These are phyloP conservation scores for Nannizziopsis arthrosporioides DNA, from an alignment of 2,329 filamentous ascomycete species.

Conservation along the genomic window DNA sequence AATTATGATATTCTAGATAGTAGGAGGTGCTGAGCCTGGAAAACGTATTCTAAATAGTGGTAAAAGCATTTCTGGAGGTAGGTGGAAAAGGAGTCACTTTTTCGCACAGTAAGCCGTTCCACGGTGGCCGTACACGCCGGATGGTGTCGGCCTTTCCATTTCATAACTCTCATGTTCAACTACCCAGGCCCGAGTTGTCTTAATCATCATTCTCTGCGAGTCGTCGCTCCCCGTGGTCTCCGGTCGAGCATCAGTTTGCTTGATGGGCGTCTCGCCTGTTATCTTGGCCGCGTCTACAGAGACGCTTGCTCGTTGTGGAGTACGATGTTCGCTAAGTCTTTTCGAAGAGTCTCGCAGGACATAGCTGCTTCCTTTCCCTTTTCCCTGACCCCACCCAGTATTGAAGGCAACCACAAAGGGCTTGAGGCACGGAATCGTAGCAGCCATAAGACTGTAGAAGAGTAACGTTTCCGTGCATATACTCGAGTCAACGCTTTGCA, in stretches of 20 bases:
- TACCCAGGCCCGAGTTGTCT: conserved; percentile 16
- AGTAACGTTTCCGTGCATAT: conserved; percentile 31
- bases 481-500: conserved; percentile 24
- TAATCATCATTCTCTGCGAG: conserved; percentile 17
- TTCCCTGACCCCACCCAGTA: conserved; percentile 9
- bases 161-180: conserved; percentile 12
- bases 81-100: background rate
- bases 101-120: background rate
- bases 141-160: background rate
- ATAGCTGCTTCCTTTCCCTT: conserved; percentile 12
- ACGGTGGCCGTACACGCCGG: background rate
- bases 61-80: background rate
- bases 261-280: background rate
- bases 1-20: too few relatives aligned
- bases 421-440: conserved; percentile 29
- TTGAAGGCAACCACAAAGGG: conserved; percentile 14
- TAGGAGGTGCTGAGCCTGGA: too few relatives aligned
- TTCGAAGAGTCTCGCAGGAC: background rate
- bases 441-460: conserved; percentile 32
- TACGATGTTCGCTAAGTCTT: background rate
- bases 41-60: background rate
- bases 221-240: conserved; percentile 10
- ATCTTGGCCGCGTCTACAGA: background rate
- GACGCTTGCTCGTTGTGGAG: background rate
- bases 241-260: background rate